These are phyloP conservation scores for Termitomyces sp. DNA, from an alignment of 768 basidiomycete species.

Conservation along the genomic window DNA sequence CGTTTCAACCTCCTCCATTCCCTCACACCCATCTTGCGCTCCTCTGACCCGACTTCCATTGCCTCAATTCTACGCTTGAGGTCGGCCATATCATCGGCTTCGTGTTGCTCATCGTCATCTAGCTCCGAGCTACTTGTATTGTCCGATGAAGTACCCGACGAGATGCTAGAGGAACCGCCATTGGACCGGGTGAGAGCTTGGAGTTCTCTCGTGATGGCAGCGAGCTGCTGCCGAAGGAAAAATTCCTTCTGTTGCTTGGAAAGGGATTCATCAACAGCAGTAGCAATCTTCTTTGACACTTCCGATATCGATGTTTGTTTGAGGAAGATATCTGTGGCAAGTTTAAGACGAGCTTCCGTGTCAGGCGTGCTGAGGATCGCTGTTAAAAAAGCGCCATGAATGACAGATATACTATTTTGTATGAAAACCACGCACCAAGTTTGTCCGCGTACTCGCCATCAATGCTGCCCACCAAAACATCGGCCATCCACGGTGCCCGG, in stretches of 20 bases:
- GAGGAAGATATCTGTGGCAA: slow-evolving; percentile 64
- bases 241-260: slow-evolving; percentile 87
- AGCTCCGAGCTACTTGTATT: slow-evolving; percentile 41
- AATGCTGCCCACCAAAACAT: slow-evolving; percentile 63
- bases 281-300: slow-evolving; percentile 75
- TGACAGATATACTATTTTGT: neutral
- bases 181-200: slow-evolving; percentile 40
- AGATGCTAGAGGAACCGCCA: slow-evolving; percentile 12
- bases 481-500: slow-evolving; percentile 69
- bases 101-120: slow-evolving; percentile 75
- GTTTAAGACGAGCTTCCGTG: slow-evolving; percentile 55
- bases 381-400: slow-evolving; percentile 16
- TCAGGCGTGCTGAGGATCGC: slow-evolving; percentile 59
- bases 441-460: slow-evolving; percentile 67
- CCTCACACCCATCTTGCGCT: slow-evolving; percentile 72
- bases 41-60: slow-evolving; percentile 68
- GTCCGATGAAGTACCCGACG: slow-evolving; percentile 7
- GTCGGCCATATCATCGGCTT: slow-evolving; percentile 74
- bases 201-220: slow-evolving; percentile 75
- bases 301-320: slow-evolving; percentile 77
- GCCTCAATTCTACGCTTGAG: slow-evolving; percentile 69
- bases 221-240: slow-evolving; percentile 78
- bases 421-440: slow-evolving; percentile 43
- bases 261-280: slow-evolving; percentile 76
- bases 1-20: slow-evolving; percentile 84